These are phyloP conservation scores for Phaseolus coccineus DNA, from an alignment of 331 rosid species.

Conservation along the genomic window DNA sequence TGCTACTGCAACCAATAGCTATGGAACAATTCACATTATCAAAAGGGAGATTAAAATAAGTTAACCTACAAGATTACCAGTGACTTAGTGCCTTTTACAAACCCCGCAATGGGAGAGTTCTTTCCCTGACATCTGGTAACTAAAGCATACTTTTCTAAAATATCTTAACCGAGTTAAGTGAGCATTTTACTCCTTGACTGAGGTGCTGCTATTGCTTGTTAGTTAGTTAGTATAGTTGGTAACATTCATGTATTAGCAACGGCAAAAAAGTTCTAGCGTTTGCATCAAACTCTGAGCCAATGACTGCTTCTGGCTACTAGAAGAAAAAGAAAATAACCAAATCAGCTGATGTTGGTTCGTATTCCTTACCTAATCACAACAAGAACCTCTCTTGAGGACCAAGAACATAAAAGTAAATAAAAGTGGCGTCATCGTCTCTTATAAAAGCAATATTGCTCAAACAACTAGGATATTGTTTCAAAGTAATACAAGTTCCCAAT, in stretches of 20 bases:
- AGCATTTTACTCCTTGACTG: conserved; percentile 84
- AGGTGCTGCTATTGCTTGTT: conserved; percentile 51
- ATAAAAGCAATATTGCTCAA: neutral
- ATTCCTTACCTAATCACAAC: neutral
- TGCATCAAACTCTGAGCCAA: neutral
- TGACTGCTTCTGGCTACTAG: neutral
- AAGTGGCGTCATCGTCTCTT: neutral
- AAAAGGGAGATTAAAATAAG: neutral
- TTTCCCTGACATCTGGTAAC: neutral
- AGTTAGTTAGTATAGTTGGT: conserved; percentile 9
- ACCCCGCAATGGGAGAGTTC: too few relatives aligned
- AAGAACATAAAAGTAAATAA: neutral
- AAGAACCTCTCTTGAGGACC: neutral
- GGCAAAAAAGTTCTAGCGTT: neutral
- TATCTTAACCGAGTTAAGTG: conserved; percentile 37
- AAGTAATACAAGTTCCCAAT: neutral
- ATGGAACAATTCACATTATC: neutral
- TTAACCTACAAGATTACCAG: neutral
- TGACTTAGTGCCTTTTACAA: neutral
- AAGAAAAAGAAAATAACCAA: neutral
- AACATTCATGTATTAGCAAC: neutral
- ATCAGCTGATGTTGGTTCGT: neutral
- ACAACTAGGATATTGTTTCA: neutral
- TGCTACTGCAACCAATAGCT: neutral
- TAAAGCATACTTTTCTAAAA: neutral